Base-by-base conservation (phyloP, 1,139 yeast species). In the Geotrichum bryndzae region DNA sequence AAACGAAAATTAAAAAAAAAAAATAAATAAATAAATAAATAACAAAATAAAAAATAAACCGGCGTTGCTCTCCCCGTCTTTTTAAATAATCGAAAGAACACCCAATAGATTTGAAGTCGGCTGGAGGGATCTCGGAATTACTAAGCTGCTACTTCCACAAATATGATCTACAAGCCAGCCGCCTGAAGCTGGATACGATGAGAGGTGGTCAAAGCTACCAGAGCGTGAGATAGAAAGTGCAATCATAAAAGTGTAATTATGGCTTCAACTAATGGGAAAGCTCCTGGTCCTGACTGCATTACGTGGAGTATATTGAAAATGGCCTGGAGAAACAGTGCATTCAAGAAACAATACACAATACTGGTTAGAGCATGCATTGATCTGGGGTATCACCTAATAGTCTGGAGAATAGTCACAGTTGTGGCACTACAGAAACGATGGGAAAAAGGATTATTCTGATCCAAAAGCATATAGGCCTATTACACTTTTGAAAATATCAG, bases 401-500 rank as follows among this genome's bases (percentile, higher is more conserved):
- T 29, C 33, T 55, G 58, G 58, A 10, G 61, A 3, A 29, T 45
- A 15, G 53, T 51, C 22, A 48, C 57, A 3, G 41, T 51, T 4
- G 61, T 54, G 29, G 60, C 51, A 11, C 29, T 61, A 4, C 59
- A 53, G 29, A 59, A 55, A 27, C 60, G 60, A 11, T n/a, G 33
- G 33, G n/a, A 57, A 57, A 23, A 38, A 50, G 54, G 59, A 61
- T 46, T 53, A 50, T 31, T 25, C 31, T 11, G 29, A 45, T 2
- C 59, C 52, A 8, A 45, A 55, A 46, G 52, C 64, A 7, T 61
- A 63, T 50, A 25, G 56, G 2, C 66, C 65, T 1, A 64, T 64
- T 31, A 51, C 65, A 29, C 54, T 64, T 41, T 61, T 64, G 15
- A 64, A 60, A 29, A 60, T 57, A 4, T 46, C 62, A 2, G 58